phyloP scores from a whole-genome alignment of 148 eudicot species.

The Rhododendron simsii region DNA sequence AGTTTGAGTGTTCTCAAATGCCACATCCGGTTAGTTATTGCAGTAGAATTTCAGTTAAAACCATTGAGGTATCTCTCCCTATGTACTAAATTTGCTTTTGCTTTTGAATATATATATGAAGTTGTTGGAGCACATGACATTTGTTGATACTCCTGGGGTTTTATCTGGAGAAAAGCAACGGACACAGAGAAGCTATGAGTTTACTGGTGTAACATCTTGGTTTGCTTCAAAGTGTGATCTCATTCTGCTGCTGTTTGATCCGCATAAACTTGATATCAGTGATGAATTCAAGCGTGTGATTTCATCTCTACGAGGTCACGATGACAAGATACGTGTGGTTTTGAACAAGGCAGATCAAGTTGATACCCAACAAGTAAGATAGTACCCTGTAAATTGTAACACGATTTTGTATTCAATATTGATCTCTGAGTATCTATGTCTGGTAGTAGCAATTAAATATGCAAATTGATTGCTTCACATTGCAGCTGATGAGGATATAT shows the following conservation, averaged over 20 bases:
- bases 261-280: constrained; percentile 97
- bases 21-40: constrained; percentile 75
- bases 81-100: background rate
- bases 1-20: constrained; percentile 98
- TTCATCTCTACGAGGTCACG: constrained; percentile 89
- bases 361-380: constrained; percentile 88
- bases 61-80: background rate
- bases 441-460: constrained; percentile 1
- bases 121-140: constrained; percentile 89
- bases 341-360: constrained; percentile 96
- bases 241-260: constrained; percentile 89
- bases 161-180: constrained; percentile 98
- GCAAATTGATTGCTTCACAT: background rate
- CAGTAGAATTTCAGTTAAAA: background rate
- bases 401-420: background rate
- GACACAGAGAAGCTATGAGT: constrained; percentile 92
- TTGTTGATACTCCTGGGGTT: constrained; percentile 98
- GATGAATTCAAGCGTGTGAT: constrained; percentile 96
- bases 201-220: constrained; percentile 97
- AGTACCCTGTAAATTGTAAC: background rate
- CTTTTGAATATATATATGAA: constrained; percentile 17
- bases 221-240: constrained; percentile 98
- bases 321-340: constrained; percentile 91
- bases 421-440: background rate
- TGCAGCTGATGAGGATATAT: constrained; percentile 96